Base-by-base conservation (phyloP, 1,284 basidiomycete species). In the Tilletia setariae region DNA sequence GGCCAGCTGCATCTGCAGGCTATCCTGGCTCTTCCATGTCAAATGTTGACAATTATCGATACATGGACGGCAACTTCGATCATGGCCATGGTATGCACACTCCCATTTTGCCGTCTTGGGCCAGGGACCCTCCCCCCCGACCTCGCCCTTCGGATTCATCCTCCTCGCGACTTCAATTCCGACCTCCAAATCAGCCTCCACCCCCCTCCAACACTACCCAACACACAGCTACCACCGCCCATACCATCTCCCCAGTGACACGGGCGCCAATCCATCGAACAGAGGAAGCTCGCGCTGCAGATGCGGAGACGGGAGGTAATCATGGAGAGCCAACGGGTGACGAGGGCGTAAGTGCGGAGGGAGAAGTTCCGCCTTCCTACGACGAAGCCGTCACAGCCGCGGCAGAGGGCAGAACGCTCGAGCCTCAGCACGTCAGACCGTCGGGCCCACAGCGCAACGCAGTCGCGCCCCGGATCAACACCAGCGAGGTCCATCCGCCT, bases 331-430 rank as follows among this genome's bases (percentile, higher is more conserved):
- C 56, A 2, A 61, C 56, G 32, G 56, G 56, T n/a, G 56, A 61
- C 56, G 56, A 61, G 16, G 56, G 30, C 4, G 56, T 61, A 15
- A 30, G 25, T 2, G 56, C 56, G 4, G 56, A 61, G n/a, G 56
- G 56, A 15, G 56, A 61, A 32, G 56, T 61, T 2, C 56, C 56
- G 13, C 56, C 56, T 35, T 61, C 56, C 3, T 61, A 61, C 56
- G 56, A 61, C 13, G 56, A 61, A 40, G 56, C 56, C 32, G 56
- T 61, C 25, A 19, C 56, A 7, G 56, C 56, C 30, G 25, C 56
- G 21, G 56, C 56, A 13, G 56, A 61, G 25, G 56, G 56, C 23
- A 32, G 56, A 15, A 61, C 56, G 15, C 30, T 61, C 25, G 32
- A 61, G 7, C 4, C 56, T 30, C 56, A 61, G 16, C 56, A 61